Conservation (phyloP, 1,284 basidiomycete genomes). For the Tremellales sp. region DNA sequence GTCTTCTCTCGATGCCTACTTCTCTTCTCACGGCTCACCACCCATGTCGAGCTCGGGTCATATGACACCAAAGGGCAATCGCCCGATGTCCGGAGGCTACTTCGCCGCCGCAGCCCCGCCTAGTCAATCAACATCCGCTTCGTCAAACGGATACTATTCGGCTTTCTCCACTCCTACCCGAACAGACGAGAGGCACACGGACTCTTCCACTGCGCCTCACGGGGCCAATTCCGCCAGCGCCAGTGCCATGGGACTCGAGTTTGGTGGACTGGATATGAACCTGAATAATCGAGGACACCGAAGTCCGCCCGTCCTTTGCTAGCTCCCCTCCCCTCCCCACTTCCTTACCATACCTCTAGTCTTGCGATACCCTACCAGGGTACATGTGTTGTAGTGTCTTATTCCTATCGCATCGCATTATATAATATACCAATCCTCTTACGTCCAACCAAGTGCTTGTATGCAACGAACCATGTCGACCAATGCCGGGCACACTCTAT, state of each 20-base stretch:
- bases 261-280: neutral
- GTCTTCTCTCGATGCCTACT: conserved; percentile 40
- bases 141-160: neutral
- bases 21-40: too few relatives aligned
- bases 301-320: neutral
- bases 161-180: neutral
- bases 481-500: too few relatives aligned
- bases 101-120: neutral
- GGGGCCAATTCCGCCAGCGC: neutral
- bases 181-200: neutral
- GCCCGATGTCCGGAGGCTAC: neutral
- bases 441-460: too few relatives aligned
- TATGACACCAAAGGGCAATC: neutral
- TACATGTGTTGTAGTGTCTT: neutral
- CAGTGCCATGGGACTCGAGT: neutral
- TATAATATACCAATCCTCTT: neutral
- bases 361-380: too few relatives aligned
- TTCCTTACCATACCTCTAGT: neutral
- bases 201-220: neutral
- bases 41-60: conserved; percentile 4
- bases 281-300: neutral
- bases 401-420: neutral
- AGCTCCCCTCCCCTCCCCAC: neutral
- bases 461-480: too few relatives aligned
- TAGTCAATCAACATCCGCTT: neutral